A percentile compares a stretch with the other conserved stretches of the same genome.
Evolutionary conservation across 108 stramenopile species (phyloP).

Genomic region (Mediolabrus comicus): DNA sequence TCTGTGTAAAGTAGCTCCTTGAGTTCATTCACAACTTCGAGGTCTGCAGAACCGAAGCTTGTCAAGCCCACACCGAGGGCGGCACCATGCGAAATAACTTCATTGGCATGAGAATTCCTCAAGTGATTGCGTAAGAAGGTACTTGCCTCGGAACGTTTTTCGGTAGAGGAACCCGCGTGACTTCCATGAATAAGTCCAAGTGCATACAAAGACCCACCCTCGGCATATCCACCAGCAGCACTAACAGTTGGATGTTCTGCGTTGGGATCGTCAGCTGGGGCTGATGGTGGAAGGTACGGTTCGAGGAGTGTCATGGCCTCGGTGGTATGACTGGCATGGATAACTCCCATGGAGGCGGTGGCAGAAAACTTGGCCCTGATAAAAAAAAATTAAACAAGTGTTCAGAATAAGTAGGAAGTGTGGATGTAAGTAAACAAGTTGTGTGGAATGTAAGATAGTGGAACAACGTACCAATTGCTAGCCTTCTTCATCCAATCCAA

Average conservation of each 20-base stretch:
- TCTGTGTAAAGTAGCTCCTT: slow-evolving; percentile 94
- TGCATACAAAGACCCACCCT: slow-evolving; percentile 95
- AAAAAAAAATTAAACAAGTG: background rate
- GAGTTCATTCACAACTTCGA: slow-evolving; percentile 87
- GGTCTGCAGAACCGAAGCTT: slow-evolving; percentile 88
- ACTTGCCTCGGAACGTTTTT: slow-evolving; percentile 82
- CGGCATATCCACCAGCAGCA: slow-evolving; percentile 87
- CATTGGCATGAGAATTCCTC: slow-evolving; percentile 86
- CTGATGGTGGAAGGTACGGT: slow-evolving; percentile 94
- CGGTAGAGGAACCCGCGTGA: slow-evolving; percentile 76
- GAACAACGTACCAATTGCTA: slow-evolving; percentile 89
- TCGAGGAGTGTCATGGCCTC: slow-evolving; percentile 95
- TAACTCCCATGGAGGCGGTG: slow-evolving; percentile 95
- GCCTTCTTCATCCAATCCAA: slow-evolving; percentile 99
- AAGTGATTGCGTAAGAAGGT: slow-evolving; percentile 76
- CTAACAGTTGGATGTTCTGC: slow-evolving; percentile 58
- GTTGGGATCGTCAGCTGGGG: slow-evolving; percentile 46
- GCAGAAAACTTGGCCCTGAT: slow-evolving; percentile 98
- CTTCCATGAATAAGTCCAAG: slow-evolving; percentile 96
- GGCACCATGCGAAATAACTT: slow-evolving; percentile 97
- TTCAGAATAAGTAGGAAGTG: background rate
- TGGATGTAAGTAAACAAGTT: background rate
- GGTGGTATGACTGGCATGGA: slow-evolving; percentile 96
- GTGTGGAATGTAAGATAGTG: background rate
- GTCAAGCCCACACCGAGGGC: slow-evolving; percentile 98